Evolutionary conservation across 2,329 filamentous ascomycete species (phyloP).

Genomic region (Ascochyta viciae-villosae): DNA sequence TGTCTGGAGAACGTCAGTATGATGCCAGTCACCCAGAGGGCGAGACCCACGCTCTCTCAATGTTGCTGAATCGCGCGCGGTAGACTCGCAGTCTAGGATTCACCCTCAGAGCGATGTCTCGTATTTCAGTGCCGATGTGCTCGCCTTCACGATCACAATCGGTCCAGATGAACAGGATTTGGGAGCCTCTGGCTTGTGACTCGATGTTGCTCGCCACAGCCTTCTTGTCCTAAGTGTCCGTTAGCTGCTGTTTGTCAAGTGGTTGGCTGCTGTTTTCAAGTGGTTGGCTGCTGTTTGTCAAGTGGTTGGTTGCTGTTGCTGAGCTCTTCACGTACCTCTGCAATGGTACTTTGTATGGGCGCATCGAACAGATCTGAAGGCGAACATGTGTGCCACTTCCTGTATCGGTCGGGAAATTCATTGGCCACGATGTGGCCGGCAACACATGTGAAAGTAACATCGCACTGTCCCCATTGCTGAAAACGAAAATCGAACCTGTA

Average conservation of each 20-base stretch:
- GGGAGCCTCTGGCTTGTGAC: slow-evolving; percentile 74
- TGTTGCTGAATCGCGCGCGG: slow-evolving; percentile 92
- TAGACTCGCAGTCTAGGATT: slow-evolving; percentile 80
- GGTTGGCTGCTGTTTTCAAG: background rate
- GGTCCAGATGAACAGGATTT: slow-evolving; percentile 92
- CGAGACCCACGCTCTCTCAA: slow-evolving; percentile 79
- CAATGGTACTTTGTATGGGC: slow-evolving; percentile 72
- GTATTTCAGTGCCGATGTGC: slow-evolving; percentile 92
- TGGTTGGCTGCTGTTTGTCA: slow-evolving; percentile 18
- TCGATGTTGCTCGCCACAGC: slow-evolving; percentile 85
- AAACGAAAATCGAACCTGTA: slow-evolving; percentile 93
- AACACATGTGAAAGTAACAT: slow-evolving; percentile 93
- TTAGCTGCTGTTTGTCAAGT: slow-evolving; percentile 16
- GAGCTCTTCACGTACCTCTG: slow-evolving; percentile 60
- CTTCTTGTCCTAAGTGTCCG: slow-evolving; percentile 70
- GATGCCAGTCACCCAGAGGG: no score
- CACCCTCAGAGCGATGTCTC: slow-evolving; percentile 75
- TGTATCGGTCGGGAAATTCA: slow-evolving; percentile 77
- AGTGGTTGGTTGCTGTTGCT: background rate
- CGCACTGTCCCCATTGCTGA: slow-evolving; percentile 79
- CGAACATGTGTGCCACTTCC: slow-evolving; percentile 80
- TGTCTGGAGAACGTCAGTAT: slow-evolving; percentile 64
- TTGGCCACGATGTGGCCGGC: slow-evolving; percentile 83
- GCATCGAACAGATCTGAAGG: slow-evolving; percentile 83
- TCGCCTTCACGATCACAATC: slow-evolving; percentile 98